These are phyloP conservation scores for Diaporthe destruens DNA, from an alignment of 2,329 filamentous ascomycete species.

Conservation along the genomic window DNA sequence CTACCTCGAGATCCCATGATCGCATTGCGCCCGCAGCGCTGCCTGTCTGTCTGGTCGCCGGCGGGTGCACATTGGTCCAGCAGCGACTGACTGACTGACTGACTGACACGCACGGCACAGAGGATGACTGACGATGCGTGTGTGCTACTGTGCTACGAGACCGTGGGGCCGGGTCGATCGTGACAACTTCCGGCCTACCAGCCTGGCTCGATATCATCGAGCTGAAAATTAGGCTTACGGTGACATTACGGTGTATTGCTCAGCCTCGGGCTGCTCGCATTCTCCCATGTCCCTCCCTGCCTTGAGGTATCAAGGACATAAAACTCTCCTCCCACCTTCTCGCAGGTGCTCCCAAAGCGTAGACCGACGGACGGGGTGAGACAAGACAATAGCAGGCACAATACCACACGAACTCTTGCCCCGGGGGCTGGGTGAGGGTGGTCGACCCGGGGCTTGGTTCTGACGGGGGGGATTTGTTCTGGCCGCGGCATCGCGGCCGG, in stretches of 20 bases:
- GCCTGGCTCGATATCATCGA: neutral
- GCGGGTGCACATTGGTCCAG: neutral
- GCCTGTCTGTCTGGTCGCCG: slow-evolving; percentile 7
- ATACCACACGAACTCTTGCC: neutral
- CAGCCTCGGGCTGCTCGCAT: slow-evolving; percentile 15
- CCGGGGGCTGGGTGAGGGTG: neutral
- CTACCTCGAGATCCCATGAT: slow-evolving; percentile 6
- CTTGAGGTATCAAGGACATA: neutral
- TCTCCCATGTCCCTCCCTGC: neutral
- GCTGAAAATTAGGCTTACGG: neutral
- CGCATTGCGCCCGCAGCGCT: slow-evolving; percentile 32
- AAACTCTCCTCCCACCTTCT: neutral
- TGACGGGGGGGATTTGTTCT: neutral
- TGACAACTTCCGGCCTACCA: neutral
- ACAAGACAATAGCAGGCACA: neutral
- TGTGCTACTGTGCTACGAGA: neutral
- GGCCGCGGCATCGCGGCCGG: slow-evolving; percentile 1
- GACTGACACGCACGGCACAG: neutral
- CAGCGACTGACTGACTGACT: neutral
- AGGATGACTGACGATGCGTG: neutral
- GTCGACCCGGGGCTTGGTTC: neutral
- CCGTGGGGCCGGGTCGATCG: slow-evolving; percentile 9
- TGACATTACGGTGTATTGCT: neutral
- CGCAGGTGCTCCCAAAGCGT: neutral
- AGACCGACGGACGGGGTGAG: neutral